These are phyloP conservation scores for Hericium erinaceus DNA, from an alignment of 768 basidiomycete species.

Conservation along the genomic window DNA sequence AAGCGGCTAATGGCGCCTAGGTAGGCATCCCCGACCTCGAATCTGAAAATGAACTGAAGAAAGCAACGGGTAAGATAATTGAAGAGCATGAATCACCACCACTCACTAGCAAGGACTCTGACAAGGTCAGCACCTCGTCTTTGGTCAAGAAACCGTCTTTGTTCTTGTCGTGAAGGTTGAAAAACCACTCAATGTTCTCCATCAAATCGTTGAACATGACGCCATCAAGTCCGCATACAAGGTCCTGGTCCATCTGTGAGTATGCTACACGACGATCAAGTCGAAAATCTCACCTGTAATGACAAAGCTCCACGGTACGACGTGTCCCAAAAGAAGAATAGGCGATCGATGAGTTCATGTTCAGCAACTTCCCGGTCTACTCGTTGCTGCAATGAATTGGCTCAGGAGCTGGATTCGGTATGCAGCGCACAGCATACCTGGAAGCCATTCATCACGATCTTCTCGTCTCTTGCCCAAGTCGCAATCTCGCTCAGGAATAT, in stretches of 20 bases:
- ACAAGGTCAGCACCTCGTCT: slow-evolving; percentile 91
- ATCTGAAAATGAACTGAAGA: slow-evolving; percentile 90
- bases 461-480: slow-evolving; percentile 94
- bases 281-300: slow-evolving; percentile 56
- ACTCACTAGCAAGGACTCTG: slow-evolving; percentile 84
- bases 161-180: slow-evolving; percentile 91
- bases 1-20: slow-evolving; percentile 93
- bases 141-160: slow-evolving; percentile 93
- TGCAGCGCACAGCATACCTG: slow-evolving; percentile 37
- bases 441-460: slow-evolving; percentile 86
- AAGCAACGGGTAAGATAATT: not conserved
- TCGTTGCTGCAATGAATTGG: slow-evolving; percentile 49
- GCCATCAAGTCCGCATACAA: slow-evolving; percentile 80
- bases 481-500: slow-evolving; percentile 87
- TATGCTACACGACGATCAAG: not conserved
- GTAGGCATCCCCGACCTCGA: slow-evolving; percentile 93
- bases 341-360: slow-evolving; percentile 87
- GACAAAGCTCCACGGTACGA: slow-evolving; percentile 76
- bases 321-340: slow-evolving; percentile 94
- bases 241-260: slow-evolving; percentile 46
- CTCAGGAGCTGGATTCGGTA: not conserved
- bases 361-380: slow-evolving; percentile 87
- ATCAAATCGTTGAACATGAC: slow-evolving; percentile 96
- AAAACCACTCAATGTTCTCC: slow-evolving; percentile 99
- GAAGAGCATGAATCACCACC: not conserved